Evolutionary conservation across 495 filamentous ascomycete species (phyloP).

Genomic region (Penicillium psychrofluorescens): DNA sequence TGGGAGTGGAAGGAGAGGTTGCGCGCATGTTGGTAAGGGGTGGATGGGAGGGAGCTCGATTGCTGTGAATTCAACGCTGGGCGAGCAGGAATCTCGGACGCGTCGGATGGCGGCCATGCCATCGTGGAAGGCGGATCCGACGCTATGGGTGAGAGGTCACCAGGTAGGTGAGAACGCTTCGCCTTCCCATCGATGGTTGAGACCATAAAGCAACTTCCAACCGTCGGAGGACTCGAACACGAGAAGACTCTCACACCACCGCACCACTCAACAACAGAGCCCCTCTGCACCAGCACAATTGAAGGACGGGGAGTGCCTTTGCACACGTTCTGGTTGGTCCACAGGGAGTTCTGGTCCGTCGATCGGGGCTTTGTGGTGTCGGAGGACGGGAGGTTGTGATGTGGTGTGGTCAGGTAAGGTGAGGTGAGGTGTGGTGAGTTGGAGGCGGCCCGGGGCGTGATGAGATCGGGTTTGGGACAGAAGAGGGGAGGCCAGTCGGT

Average conservation of each 20-base stretch:
- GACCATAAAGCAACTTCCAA: constrained; percentile 34
- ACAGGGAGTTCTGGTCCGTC: too few species aligned
- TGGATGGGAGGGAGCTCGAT: constrained; percentile 89
- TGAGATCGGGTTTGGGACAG: too few species aligned
- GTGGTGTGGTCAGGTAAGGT: too few species aligned
- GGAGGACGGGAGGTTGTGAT: too few species aligned
- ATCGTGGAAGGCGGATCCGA: constrained; percentile 34
- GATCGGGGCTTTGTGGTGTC: too few species aligned
- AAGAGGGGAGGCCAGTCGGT: too few species aligned
- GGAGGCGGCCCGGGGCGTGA: too few species aligned
- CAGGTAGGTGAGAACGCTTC: constrained; percentile 25
- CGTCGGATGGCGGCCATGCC: constrained; percentile 34
- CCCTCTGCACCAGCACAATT: neutral
- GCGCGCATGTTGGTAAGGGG: constrained; percentile 81
- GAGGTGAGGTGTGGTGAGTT: too few species aligned
- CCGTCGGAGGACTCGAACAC: constrained; percentile 1
- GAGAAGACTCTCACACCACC: constrained; percentile 11
- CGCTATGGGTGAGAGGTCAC: constrained; percentile 38
- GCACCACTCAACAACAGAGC: constrained; percentile 1
- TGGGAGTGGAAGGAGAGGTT: constrained; percentile 77
- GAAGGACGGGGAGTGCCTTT: too few species aligned
- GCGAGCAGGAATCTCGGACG: constrained; percentile 30
- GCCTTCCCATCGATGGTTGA: constrained; percentile 41
- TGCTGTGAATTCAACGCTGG: constrained; percentile 53
- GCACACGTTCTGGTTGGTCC: too few species aligned